Conservation (phyloP, 768 basidiomycete species). For the Lactifluus subvellereus region DNA sequence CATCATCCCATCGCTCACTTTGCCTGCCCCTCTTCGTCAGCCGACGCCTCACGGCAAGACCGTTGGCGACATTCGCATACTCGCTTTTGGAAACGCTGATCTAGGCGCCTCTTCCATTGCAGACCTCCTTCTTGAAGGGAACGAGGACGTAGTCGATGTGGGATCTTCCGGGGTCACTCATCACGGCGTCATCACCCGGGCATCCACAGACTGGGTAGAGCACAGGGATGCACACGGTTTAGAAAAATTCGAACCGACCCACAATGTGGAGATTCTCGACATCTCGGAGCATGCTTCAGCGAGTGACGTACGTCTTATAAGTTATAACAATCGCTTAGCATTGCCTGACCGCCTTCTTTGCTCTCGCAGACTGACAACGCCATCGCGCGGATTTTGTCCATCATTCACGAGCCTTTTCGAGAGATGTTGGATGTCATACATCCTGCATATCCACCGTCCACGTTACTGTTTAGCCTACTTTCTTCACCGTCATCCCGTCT, state of each 20-base stretch:
- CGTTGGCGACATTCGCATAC: constrained; percentile 51
- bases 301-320: constrained; percentile 37
- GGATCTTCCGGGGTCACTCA: constrained; percentile 50
- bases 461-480: constrained; percentile 45
- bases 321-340: constrained; percentile 12
- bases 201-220: constrained; percentile 70
- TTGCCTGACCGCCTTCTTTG: neutral
- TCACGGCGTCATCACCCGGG: constrained; percentile 39
- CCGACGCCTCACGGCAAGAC: constrained; percentile 68
- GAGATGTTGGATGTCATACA: constrained; percentile 48
- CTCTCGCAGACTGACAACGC: constrained; percentile 22
- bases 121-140: constrained; percentile 51
- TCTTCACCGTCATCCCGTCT: constrained; percentile 54
- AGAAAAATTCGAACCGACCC: constrained; percentile 57
- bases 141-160: constrained; percentile 61
- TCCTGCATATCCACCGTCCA: constrained; percentile 47
- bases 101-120: constrained; percentile 43
- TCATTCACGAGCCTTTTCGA: constrained; percentile 54
- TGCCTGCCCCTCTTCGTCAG: constrained; percentile 54
- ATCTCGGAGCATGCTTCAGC: constrained; percentile 41
- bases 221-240: constrained; percentile 58
- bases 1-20: constrained; percentile 62
- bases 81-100: constrained; percentile 46
- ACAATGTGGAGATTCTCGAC: constrained; percentile 59
- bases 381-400: constrained; percentile 33